These are phyloP conservation scores for Nitzschia sp. DNA, from an alignment of 108 stramenopile species.

Conservation along the genomic window DNA sequence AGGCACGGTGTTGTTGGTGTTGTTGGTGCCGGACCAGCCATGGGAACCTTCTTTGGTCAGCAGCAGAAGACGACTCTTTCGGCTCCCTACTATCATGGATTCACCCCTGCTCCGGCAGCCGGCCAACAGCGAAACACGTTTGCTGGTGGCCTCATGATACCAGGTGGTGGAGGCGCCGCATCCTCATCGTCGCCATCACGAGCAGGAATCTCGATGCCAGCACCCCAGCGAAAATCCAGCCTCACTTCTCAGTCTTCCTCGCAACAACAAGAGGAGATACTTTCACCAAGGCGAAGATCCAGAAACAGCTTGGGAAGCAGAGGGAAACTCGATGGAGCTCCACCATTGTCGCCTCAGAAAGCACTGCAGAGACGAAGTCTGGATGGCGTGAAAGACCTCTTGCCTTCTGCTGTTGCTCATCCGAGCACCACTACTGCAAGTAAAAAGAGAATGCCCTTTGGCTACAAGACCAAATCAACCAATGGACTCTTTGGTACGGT, in stretches of 20 bases:
- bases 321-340: not conserved
- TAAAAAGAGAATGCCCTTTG: not conserved
- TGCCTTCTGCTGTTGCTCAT: not conserved
- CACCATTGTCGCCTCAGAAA: not conserved
- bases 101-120: not conserved
- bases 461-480: constrained; percentile 5
- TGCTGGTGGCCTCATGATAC: not conserved
- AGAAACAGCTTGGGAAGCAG: not conserved
- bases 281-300: not conserved
- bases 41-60: not conserved
- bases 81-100: not conserved
- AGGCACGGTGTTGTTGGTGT: too few relatives aligned
- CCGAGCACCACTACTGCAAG: not conserved
- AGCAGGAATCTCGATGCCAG: too few relatives aligned
- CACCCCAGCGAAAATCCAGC: not conserved
- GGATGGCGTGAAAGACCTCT: not conserved
- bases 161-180: too few relatives aligned
- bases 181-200: too few relatives aligned
- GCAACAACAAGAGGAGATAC: not conserved
- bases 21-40: not conserved
- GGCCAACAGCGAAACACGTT: not conserved
- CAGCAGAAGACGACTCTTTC: not conserved
- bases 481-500: constrained; percentile 1
- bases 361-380: not conserved
- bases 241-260: not conserved